Evolutionary conservation across 2,329 filamentous ascomycete species (phyloP), one percentile per base, ranked within the genome.

Genomic region (Talaromyces sp.): DNA sequence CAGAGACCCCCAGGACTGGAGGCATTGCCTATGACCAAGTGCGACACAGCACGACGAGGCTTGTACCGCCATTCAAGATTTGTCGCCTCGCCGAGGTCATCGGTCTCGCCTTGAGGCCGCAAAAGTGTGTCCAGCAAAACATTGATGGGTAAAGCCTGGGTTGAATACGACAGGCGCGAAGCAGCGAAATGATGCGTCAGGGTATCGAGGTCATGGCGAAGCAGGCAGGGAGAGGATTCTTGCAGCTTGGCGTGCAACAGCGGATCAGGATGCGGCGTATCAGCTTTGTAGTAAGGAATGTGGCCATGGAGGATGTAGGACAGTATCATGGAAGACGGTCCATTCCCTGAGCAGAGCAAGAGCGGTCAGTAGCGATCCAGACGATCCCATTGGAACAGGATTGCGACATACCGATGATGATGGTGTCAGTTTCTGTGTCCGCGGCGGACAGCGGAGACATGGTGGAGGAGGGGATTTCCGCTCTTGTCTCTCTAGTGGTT

Each of bases 251-350:
- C 70, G 67, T 85, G 79, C 8, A 86, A 76, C 21, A 86, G 73
- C 31, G 77, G 72, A 69, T 87, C 84, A 38, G 83, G 82, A 71
- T 87, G 84, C 38, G 79, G 79, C 58, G 70, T 73, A 26, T 72
- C 65, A 3, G 78, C 72, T 41, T 78, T 72, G 66, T 87, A 87
- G 67, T 79, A 80, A 5, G 84, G 84, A 57, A 85, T 75, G 66
- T 86, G 77, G 41, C 84, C 84, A 70, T 87, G 83, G 29, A 87
- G 79, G 50, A 86, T 84, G 69, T 84, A 87, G 52, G 83, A 85
- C 38, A 87, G 76, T 65, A 86, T 82, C 72, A 87, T 77, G 56
- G 84, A 82, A 56, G 84, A 84, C 52, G 84, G 84, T 59, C 84
- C 84, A 69, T 85, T 85, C 67, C 84, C 84, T 85, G 17, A 19